Base-by-base conservation (phyloP, 257 asterid genomes). In the Eustoma russellianum region DNA sequence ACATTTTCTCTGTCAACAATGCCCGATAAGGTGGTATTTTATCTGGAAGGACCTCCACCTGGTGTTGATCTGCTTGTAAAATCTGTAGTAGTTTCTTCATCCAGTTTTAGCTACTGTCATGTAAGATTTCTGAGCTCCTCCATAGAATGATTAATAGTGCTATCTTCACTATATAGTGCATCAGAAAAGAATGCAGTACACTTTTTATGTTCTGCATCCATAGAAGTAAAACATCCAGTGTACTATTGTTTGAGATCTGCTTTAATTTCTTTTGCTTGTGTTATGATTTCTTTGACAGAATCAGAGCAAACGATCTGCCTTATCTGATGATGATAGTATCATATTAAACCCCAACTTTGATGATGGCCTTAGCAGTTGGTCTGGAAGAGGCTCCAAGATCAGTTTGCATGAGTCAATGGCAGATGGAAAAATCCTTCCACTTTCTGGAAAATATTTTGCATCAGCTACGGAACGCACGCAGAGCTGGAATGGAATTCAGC, bases 401-500 rank as follows among this genome's bases (percentile, higher is more conserved):
- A 70, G 55, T 41, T 59, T 83, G 73, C 84, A 74, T 59, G 83
- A 80, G 48, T 79, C 93, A 6, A 80, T 75, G 88, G 87, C 71
- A 41, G 86, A 77, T 61, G 96, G 96, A 52, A 84, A 76, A 70
- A 59, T 87, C 62, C 67, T 77, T 54, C 95, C 98, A 14, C 57
- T 48, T 64, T 70, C 80, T 14, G 98, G 97, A 52, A 92, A 92
- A 66, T 72, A 62, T 62, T 92, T 92, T 69, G 94, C 76, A 35
- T 77, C 94, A 46, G 87, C 97, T 13, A 71, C 70, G 0, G 81
- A 76, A 55, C 95, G 98, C 30, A 77, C 93, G 38, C 87, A 87
- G 61, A 78, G 13, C 75, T 92, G 94, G 95, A 77, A 92, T n/a
- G 97, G 98, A 28, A 85, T 92, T 66, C 97, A 87, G 68, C 98